These are phyloP conservation scores for Venturia oleaginea DNA, from an alignment of 2,329 filamentous ascomycete species.

Conservation along the genomic window DNA sequence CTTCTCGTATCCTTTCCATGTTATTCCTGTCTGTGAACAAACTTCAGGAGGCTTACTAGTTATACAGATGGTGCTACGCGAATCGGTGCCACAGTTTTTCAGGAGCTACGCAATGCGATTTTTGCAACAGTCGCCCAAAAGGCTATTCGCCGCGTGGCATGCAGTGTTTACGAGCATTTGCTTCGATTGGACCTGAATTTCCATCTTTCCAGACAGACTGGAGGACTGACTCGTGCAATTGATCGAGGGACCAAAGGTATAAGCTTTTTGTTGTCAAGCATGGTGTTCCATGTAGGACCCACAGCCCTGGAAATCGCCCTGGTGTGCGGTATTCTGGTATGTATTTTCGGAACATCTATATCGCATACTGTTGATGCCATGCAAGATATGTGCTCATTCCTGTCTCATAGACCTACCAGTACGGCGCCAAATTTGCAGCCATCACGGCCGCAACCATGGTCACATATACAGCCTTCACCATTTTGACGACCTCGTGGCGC, in stretches of 20 bases:
- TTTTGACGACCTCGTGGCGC: slow-evolving; percentile 91
- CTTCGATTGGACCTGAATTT: slow-evolving; percentile 85
- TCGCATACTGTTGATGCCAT: not conserved
- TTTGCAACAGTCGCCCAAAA: slow-evolving; percentile 97
- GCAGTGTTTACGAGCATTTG: slow-evolving; percentile 87
- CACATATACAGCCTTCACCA: slow-evolving; percentile 92
- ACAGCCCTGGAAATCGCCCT: slow-evolving; percentile 89
- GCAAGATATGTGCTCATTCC: slow-evolving; percentile 12
- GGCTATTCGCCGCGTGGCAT: slow-evolving; percentile 81
- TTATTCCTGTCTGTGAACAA: no score
- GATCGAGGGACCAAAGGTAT: slow-evolving; percentile 98
- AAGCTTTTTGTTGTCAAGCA: slow-evolving; percentile 90
- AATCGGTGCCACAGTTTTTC: slow-evolving; percentile 80
- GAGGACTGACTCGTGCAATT: slow-evolving; percentile 85
- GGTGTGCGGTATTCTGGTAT: slow-evolving; percentile 82
- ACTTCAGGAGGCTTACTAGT: not conserved
- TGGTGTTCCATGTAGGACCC: slow-evolving; percentile 95
- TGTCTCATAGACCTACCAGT: slow-evolving; percentile 67
- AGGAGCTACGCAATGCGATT: slow-evolving; percentile 89
- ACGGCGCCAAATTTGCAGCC: slow-evolving; percentile 81
- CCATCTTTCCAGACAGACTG: slow-evolving; percentile 88
- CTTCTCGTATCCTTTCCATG: not conserved
- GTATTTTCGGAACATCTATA: slow-evolving; percentile 27
- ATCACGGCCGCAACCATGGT: slow-evolving; percentile 89
- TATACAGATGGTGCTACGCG: slow-evolving; percentile 66